phyloP scores from a whole-genome alignment of 768 basidiomycete species.

The Mycena galericulata region DNA sequence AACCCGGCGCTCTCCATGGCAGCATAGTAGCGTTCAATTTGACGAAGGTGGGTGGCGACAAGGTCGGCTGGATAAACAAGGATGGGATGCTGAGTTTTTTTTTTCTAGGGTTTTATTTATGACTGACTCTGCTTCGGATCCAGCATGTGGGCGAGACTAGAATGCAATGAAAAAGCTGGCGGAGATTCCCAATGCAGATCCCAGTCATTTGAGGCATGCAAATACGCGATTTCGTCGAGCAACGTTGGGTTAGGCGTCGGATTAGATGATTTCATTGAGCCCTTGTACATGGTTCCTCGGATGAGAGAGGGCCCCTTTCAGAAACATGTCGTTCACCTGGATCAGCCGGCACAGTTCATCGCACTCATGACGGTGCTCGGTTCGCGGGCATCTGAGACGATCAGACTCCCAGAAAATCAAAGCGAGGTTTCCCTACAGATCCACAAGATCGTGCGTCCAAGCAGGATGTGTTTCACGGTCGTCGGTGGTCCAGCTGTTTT shows the following conservation, averaged over 20 bases:
- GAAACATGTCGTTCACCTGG: neutral
- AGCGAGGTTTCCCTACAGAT: conserved; percentile 1
- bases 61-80: conserved; percentile 16
- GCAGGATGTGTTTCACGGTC: conserved; percentile 26
- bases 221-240: conserved; percentile 27
- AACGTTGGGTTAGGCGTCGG: neutral
- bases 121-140: conserved; percentile 15
- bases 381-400: conserved; percentile 2
- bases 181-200: conserved; percentile 21
- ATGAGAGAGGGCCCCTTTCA: neutral
- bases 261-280: neutral
- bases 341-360: conserved; percentile 8
- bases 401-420: neutral
- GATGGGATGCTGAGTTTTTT: neutral
- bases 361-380: conserved; percentile 15
- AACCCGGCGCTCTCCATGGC: conserved; percentile 31
- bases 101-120: too few species aligned
- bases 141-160: neutral
- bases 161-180: conserved; percentile 3
- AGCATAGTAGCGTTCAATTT: conserved; percentile 18
- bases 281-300: neutral
- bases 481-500: conserved; percentile 17
- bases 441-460: conserved; percentile 24
- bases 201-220: conserved; percentile 27
- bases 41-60: conserved; percentile 2